Evolutionary conservation across 805 yeast genomes (phyloP), one percentile per base, ranked within the genome.

Genomic region (Candida germanica): DNA sequence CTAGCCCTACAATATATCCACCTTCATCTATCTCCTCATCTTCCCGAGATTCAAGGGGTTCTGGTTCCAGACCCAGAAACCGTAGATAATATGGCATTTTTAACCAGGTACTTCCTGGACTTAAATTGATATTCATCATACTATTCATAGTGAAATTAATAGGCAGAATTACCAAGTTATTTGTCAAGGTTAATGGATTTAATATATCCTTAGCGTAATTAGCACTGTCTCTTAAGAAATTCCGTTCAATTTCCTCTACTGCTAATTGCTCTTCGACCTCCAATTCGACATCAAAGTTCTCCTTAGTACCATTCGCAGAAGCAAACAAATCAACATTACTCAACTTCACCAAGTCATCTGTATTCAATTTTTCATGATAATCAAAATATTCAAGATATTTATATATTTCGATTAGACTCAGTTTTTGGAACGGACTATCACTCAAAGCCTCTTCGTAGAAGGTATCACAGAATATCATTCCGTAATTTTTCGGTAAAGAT

Each of bases 111-210:
- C 33, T 34, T 17, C 39, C 15, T 2, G 27, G 32, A 8, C 19
- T 36, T 2, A 36, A 24, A 14, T 44, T 48, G 31, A 48, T 48
- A 15, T 44, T 50, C 36, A 49, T 51, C 49, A 65, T 52, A 10
- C 64, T 62, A 31, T 50, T 58, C 28, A 66, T 54, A 1, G 72
- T 64, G 27, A 49, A 54, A 31, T 50, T 58, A 5, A 67, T 29
- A 1, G 73, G 73, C 60, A 52, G 62, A 7, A 66, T 53, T 5
- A 66, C 63, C 20, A 63, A 49, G 35, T 54, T 56, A 39, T 59
- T 63, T 10, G 70, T 59, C 11, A 66, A 43, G 33, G 49, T 58
- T 5, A 59, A 40, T 0, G 70, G 70, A 31, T 61, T 50, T n/a
- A 63, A 45, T 32, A 56, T 38, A 6, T 56, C 62, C 17, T 58